Base-by-base conservation (phyloP, 2,329 filamentous ascomycete genomes). In the Gnomoniopsis sp. region DNA sequence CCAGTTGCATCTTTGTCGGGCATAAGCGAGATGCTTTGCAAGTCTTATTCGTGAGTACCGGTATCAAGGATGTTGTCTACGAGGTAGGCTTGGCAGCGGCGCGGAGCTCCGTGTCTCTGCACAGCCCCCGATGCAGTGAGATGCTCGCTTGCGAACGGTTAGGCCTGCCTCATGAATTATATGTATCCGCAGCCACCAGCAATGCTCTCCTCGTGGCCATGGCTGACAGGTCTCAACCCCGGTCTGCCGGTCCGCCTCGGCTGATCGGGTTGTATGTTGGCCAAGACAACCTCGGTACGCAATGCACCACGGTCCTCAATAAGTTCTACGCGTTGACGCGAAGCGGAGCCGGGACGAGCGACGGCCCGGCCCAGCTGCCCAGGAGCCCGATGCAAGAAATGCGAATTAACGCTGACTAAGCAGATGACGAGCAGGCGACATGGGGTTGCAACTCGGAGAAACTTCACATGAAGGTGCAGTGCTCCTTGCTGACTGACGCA, bases 71-170 rank as follows among this genome's bases (percentile, higher is more conserved):
- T 33, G n/a, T 22, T 44, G 34, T 30, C 36, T 6, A 22, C 22
- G 10, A 30, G 26, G 26, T 23, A n/a, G 36, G 22, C 33, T 52
- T 44, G 36, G 51, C 26, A 22, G 51, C 51, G 51, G 41, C 51
- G 51, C 38, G 38, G 51, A 30, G 51, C 26, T 34, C 41, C 41
- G 41, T 53, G 38, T 46, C 21, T 44, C 33, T 26, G 26, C 51
- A 53, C 41, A 53, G 51, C 51, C 51, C 41, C 51, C 19, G 22
- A 22, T 21, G 30, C 41, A 46, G 51, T 53, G 51, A 43, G 22
- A 53, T 26, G n/a, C 17, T n/a, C 10, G 36, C 38, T 23, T 26
- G 41, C 6, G 11, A n/a, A 26, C 3, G 23, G 11, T 33, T 33
- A 17, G n/a, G 23, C 38, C 50, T 44, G 34, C 8, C 38, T 53